phyloP scores from a whole-genome alignment of 1,284 basidiomycete species.

The Wolfiporia cocos region DNA sequence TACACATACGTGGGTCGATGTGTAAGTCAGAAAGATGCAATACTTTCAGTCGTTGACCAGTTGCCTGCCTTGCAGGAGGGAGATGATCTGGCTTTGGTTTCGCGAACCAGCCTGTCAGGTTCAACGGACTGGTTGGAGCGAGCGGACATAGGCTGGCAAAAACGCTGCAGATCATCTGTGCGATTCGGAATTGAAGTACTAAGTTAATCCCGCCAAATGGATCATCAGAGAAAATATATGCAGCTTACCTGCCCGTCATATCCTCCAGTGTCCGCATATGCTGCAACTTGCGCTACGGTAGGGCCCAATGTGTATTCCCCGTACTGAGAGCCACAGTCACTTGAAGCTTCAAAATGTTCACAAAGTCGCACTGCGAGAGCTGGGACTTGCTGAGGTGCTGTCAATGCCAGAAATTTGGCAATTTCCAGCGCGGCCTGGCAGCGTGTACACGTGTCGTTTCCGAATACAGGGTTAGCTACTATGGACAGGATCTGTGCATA shows the following conservation, averaged over 20 bases:
- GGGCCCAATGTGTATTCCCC: constrained; percentile 44
- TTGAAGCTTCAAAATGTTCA: constrained; percentile 48
- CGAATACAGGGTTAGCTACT: constrained; percentile 42
- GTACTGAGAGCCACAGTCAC: constrained; percentile 45
- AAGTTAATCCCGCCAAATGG: too few relatives aligned
- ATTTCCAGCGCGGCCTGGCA: constrained; percentile 60
- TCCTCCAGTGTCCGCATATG: constrained; percentile 59
- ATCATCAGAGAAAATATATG: too few relatives aligned
- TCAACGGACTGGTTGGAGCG: constrained; percentile 44
- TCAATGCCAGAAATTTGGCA: constrained; percentile 60
- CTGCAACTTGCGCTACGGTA: constrained; percentile 59
- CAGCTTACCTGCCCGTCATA: constrained; percentile 58
- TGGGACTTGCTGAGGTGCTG: constrained; percentile 56
- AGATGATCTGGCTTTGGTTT: constrained; percentile 67
- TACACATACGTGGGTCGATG: constrained; percentile 57
- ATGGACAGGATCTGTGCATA: constrained; percentile 51
- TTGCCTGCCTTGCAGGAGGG: constrained; percentile 45
- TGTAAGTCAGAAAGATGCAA: constrained; percentile 77
- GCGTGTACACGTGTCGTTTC: constrained; percentile 46
- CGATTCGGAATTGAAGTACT: too few relatives aligned
- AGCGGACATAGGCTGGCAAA: constrained; percentile 46
- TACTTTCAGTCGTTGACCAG: constrained; percentile 64
- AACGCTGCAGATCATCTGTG: constrained; percentile 38
- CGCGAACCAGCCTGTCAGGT: constrained; percentile 51
- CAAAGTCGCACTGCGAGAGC: constrained; percentile 54